Evolutionary conservation across 192 early-diverging fungal genomes (phyloP).

Genomic region (Umbelopsis vinacea): DNA sequence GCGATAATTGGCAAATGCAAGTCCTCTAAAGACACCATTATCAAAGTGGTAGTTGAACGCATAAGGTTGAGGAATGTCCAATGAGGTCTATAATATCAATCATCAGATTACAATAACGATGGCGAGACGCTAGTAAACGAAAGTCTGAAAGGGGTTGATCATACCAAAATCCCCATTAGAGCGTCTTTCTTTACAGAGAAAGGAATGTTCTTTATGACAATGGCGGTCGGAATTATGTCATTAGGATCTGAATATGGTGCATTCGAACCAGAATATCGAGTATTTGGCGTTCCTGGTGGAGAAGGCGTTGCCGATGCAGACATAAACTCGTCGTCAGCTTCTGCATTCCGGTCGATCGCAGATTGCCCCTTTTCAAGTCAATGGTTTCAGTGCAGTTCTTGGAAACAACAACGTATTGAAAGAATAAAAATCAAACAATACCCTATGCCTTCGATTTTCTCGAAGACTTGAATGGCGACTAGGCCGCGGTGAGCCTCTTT

Average conservation of each 20-base stretch:
- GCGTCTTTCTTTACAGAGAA: constrained; percentile 81
- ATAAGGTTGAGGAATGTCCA: constrained; percentile 75
- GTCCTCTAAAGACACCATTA: constrained; percentile 76
- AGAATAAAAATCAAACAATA: background rate
- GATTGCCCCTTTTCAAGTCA: constrained; percentile 17
- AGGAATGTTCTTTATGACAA: constrained; percentile 86
- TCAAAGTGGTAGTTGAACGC: constrained; percentile 88
- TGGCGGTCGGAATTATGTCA: constrained; percentile 67
- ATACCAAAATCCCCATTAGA: constrained; percentile 67
- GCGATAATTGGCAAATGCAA: constrained; percentile 83
- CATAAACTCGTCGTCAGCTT: background rate
- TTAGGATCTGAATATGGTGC: background rate
- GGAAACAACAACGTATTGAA: background rate
- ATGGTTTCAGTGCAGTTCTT: constrained; percentile 5
- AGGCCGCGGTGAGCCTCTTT: constrained; percentile 7
- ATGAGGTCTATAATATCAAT: constrained; percentile 42
- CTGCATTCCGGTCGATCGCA: constrained; percentile 1
- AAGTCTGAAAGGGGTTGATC: background rate
- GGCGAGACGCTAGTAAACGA: too few species aligned
- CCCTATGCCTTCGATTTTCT: constrained; percentile 17
- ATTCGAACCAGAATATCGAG: constrained; percentile 6
- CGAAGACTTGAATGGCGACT: constrained; percentile 23
- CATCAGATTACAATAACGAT: background rate
- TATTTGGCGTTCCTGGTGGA: constrained; percentile 23
- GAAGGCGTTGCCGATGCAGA: constrained; percentile 22